Evolutionary conservation across 345 rosid species (phyloP).

Genomic region (Stellera chamaejasme): DNA sequence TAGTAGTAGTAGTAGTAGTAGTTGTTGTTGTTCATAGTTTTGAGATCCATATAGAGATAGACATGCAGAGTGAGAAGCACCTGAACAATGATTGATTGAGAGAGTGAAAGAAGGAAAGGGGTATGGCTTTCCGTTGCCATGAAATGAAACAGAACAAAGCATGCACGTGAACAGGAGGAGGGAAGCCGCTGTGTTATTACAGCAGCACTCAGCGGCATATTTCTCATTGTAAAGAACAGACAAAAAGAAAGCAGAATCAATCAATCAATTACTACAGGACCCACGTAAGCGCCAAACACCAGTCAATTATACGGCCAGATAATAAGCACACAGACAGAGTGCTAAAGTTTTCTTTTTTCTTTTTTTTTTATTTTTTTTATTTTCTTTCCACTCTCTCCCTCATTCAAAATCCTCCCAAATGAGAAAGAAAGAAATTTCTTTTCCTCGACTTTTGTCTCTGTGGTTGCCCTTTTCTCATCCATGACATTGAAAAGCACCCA

Average conservation of each 20-base stretch:
- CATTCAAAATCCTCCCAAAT: conserved; percentile 21
- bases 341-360: too few relatives aligned
- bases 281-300: too few relatives aligned
- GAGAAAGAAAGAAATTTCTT: conserved; percentile 32
- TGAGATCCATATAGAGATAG: not conserved
- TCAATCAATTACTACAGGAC: not conserved
- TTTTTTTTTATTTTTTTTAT: too few relatives aligned
- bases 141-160: conserved; percentile 7
- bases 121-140: conserved; percentile 8
- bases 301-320: too few relatives aligned
- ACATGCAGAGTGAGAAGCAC: too few relatives aligned
- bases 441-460: conserved; percentile 35
- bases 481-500: conserved; percentile 47
- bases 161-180: conserved; percentile 23
- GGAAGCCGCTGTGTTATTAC: conserved; percentile 13
- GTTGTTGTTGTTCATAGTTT: not conserved
- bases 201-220: conserved; percentile 9
- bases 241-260: not conserved
- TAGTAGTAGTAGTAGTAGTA: too few relatives aligned
- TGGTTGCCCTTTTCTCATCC: conserved; percentile 53
- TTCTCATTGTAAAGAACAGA: conserved; percentile 12
- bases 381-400: not conserved
- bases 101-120: not conserved
- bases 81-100: too few relatives aligned
- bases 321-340: too few relatives aligned